phyloP scores from a whole-genome alignment of 192 early-diverging fungal species.

The Tieghemiomyces parasiticus region DNA sequence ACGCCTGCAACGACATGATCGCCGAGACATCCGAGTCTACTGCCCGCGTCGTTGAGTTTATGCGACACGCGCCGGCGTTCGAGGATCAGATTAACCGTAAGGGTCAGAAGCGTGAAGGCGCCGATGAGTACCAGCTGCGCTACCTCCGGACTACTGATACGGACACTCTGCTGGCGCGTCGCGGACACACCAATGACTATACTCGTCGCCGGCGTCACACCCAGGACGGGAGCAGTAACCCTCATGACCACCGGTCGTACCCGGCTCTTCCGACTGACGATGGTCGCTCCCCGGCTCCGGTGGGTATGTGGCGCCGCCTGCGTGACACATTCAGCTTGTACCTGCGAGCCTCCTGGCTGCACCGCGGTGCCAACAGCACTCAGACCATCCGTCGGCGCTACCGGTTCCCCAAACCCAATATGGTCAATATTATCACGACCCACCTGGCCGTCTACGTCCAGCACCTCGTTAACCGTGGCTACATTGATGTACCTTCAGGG shows the following conservation, averaged over 20 bases:
- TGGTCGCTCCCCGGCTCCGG: neutral
- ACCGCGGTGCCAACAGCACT: neutral
- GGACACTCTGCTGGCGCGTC: too few species aligned
- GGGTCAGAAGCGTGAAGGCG: neutral
- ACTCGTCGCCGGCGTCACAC: neutral
- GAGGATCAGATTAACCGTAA: slow-evolving; percentile 2
- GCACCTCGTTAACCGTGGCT: slow-evolving; percentile 13
- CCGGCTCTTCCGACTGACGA: too few species aligned
- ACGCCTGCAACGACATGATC: slow-evolving; percentile 54
- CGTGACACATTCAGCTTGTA: neutral
- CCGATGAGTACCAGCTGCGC: slow-evolving; percentile 5
- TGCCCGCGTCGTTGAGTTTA: neutral
- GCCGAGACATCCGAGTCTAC: slow-evolving; percentile 21
- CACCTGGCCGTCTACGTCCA: slow-evolving; percentile 32
- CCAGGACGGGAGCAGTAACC: too few species aligned
- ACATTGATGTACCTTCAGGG: slow-evolving; percentile 28
- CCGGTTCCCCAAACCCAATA: slow-evolving; percentile 14
- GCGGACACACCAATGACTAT: too few species aligned
- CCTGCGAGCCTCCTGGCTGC: neutral
- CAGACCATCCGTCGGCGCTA: slow-evolving; percentile 8
- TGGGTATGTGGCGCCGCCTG: neutral
- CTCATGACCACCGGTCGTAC: too few species aligned
- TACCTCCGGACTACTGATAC: neutral
- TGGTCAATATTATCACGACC: slow-evolving; percentile 32
- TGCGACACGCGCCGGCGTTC: neutral